Base-by-base conservation (phyloP, 148 eudicot species). In the Rhododendron vialii region DNA sequence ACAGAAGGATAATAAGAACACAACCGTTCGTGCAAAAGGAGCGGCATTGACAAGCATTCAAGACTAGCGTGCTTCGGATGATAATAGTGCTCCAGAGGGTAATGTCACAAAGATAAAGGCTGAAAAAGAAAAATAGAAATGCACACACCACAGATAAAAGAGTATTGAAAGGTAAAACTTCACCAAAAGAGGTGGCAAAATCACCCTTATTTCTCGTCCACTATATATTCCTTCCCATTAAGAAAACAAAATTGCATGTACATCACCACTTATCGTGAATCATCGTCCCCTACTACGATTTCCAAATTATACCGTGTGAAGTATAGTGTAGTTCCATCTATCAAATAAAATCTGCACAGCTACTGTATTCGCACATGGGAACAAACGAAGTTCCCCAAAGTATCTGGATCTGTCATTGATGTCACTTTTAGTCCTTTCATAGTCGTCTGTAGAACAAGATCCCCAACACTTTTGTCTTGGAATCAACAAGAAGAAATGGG, bases 391-490 rank as follows among this genome's bases (percentile, higher is more conserved):
- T 53, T 81, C 26, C 61, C 38, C 82, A 26, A 79, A 26, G 35
- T 26, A 80, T 50, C 82, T 26, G 82, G 36, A 47, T 57, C 48
- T 3, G 41, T 59, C 83, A 26, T 77, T 77, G 59, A 79, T 45
- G 53, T 79, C 83, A 30, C 83, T 53, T 38, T 17, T 81, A n/a
- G 33, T 81, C 83, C 63, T 80, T 30, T 30, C 83, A 50, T 26
- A 28, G 17, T 43, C 35, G 17, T 78, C 57, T 30, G 10, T 26
- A 79, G 6, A 79, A 79, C 36, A 48, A 79, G 20, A 47, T 48
- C 59, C 28, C 82, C 17, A 12, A 79, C n/a, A 79, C 82, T 76
- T 35, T 9, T 38, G 24, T n/a, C 26, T 47, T 20, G 30, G 67
- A 53, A 81, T 51, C 83, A 30, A 81, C 67, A 11, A 51, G 67